Percentiles rank a stretch among this genome's conserved stretches.
Conservation (phyloP, 129 eudicot genomes). For the Kitagawia praeruptora region DNA sequence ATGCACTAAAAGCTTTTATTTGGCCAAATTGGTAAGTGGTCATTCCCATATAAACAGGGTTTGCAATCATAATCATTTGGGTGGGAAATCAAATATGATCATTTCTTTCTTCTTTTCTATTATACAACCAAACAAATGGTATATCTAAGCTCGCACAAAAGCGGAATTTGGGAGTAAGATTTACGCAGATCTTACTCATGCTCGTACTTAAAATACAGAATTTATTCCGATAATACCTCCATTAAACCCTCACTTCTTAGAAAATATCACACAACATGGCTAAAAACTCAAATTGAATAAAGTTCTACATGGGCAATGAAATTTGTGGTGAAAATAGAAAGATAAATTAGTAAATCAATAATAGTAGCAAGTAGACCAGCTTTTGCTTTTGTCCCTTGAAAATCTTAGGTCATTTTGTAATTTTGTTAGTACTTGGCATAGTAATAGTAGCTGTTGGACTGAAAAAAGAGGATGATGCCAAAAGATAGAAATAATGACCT, state of each 20-base stretch:
- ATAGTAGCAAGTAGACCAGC: neutral
- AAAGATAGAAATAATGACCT: neutral
- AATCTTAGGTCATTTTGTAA: neutral
- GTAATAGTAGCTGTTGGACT: neutral
- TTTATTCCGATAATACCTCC: no score
- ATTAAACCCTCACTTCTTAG: no score
- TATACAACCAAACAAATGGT: neutral
- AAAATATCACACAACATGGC: neutral
- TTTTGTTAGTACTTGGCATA: neutral
- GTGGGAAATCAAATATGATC: neutral
- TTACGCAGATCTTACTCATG: neutral
- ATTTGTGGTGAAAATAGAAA: neutral
- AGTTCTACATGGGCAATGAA: neutral
- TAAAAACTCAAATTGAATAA: neutral
- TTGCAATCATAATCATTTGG: neutral
- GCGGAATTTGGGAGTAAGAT: neutral
- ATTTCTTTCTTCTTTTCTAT: neutral
- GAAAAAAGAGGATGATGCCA: neutral
- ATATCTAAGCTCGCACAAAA: neutral
- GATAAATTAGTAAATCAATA: neutral
- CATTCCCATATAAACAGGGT: neutral
- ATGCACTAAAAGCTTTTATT: conserved; percentile 3
- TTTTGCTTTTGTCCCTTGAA: neutral
- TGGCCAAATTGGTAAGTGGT: neutral
- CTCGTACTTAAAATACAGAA: neutral